These are phyloP conservation scores for Hemisphaericaspora subhashii DNA, from an alignment of 1,139 yeast genomes.

Conservation along the genomic window DNA sequence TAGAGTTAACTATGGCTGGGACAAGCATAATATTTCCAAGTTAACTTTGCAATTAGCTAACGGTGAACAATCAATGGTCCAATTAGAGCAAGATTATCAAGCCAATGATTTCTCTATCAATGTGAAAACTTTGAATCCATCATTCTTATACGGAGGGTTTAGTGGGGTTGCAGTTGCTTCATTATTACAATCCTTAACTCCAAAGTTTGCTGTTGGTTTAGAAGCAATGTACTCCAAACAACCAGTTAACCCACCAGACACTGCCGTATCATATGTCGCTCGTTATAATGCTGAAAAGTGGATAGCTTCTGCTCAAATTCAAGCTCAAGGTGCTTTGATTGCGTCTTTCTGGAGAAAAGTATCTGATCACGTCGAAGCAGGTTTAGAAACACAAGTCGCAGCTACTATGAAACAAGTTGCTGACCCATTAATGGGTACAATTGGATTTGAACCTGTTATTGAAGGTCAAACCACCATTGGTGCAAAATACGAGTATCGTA, in stretches of 20 bases:
- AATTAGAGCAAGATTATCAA: constrained; percentile 93
- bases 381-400: constrained; percentile 86
- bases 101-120: constrained; percentile 86
- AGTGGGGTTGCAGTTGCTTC: constrained; percentile 90
- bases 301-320: constrained; percentile 93
- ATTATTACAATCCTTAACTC: constrained; percentile 82
- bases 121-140: constrained; percentile 90
- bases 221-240: constrained; percentile 91
- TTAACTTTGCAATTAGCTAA: constrained; percentile 85
- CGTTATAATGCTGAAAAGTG: constrained; percentile 86
- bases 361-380: constrained; percentile 92
- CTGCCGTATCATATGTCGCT: constrained; percentile 86
- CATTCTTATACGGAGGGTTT: constrained; percentile 64
- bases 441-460: constrained; percentile 75
- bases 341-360: constrained; percentile 95
- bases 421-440: constrained; percentile 78
- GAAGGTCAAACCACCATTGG: constrained; percentile 95
- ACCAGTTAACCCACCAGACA: constrained; percentile 82
- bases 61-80: constrained; percentile 92
- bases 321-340: constrained; percentile 86
- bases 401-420: constrained; percentile 77
- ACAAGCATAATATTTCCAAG: constrained; percentile 74
- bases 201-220: constrained; percentile 83
- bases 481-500: constrained; percentile 97
- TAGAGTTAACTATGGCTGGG: constrained; percentile 92